These are phyloP conservation scores for Begonia masoniana DNA, from an alignment of 306 rosid genomes.

Conservation along the genomic window DNA sequence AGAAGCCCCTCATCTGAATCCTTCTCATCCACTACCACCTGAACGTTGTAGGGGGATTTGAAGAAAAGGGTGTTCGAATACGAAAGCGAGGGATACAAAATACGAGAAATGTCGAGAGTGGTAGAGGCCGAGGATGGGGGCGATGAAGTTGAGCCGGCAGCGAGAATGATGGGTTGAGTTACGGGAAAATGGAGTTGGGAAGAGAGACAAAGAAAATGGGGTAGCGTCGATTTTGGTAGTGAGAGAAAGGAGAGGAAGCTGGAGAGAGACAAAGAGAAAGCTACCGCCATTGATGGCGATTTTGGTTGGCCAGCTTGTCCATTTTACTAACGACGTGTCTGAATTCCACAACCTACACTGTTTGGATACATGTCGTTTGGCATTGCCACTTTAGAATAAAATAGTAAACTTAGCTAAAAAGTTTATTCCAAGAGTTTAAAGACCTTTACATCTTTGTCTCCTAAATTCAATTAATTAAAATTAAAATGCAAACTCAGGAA, in stretches of 20 bases:
- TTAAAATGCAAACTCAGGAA: no score
- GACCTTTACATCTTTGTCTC: no score
- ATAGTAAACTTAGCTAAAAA: no score
- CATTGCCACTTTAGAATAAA: no score
- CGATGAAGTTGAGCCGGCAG: not conserved
- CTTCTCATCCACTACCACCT: conserved; percentile 16
- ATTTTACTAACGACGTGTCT: no score
- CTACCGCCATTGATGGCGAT: conserved; percentile 9
- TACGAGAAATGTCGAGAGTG: not conserved
- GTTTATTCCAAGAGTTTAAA: no score
- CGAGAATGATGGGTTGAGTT: conserved; percentile 1
- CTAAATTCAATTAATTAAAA: no score
- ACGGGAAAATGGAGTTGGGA: not conserved
- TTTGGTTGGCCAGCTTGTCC: no score
- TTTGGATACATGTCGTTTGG: no score
- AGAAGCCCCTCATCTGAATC: conserved; percentile 20
- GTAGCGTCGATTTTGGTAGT: conserved; percentile 7
- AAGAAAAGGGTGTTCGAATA: conserved; percentile 11
- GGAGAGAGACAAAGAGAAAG: conserved; percentile 10
- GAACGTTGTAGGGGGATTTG: conserved; percentile 22
- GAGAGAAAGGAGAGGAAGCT: conserved; percentile 15
- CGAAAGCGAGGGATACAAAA: conserved; percentile 9
- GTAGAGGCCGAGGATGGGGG: not conserved
- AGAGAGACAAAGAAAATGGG: conserved; percentile 5
- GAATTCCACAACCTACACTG: no score